Base-by-base conservation (phyloP, 805 yeast species). In the Candida boidinii region DNA sequence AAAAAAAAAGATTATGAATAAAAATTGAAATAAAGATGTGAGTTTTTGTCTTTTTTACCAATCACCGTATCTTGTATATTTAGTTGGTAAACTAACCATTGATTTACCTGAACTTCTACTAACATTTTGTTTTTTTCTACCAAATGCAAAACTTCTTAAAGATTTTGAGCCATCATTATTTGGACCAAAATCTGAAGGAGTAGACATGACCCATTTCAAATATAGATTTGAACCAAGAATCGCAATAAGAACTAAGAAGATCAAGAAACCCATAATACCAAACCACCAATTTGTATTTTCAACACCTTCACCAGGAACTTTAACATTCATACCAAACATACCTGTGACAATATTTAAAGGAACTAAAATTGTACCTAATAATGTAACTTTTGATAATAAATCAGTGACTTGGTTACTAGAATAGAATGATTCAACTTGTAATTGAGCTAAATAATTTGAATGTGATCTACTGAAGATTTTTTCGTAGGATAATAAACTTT, bases 261-360 rank as follows among this genome's bases (percentile, higher is more conserved):
- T 37, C 26, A 56, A 54, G 31, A 56, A 43, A 7, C 54, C 56
- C 15, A 57, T 23, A 23, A 57, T 57, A 21, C 60, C 57, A 18
- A 58, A 52, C 39, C 53, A 85, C 85, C 92, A 81, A 3, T 63
- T 71, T 25, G 68, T 55, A 28, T 58, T 60, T 2, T 39, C 45
- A 2, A 43, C 66, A 11, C 45, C 61, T 38, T 70, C 58, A 19
- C 96, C 96, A 0, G 96, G 96, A 19, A 90, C 82, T 10, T 46
- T 57, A 14, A 90, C 97, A 56, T 90, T 90, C 98, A 90, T 90
- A 49, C 96, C 96, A 58, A 90, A 90, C 41, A 88, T 51, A 54
- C 96, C 95, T 2, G 96, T 86, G 28, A 90, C 70, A 37, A 90
- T 63, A 54, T 90, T 90, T 66, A 90, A 68, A 12, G 97, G 97